Conservation (phyloP, 2,329 filamentous ascomycete species). For the Cadophora gregata region DNA sequence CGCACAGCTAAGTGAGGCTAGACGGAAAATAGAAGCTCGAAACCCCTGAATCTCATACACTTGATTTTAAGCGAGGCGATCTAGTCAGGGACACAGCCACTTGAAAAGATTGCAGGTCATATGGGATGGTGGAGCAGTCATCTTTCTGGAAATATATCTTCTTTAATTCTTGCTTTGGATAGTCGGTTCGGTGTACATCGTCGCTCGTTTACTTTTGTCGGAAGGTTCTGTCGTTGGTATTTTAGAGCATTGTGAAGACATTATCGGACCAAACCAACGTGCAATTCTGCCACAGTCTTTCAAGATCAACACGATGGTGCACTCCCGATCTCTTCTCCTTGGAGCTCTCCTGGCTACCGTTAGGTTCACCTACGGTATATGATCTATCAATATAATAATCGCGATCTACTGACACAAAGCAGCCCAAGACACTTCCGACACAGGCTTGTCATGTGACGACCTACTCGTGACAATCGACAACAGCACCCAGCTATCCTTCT, state of each 20-base stretch:
- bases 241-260: not conserved
- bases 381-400: not conserved
- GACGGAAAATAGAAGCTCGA: slow-evolving; percentile 5
- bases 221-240: not conserved
- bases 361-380: not conserved
- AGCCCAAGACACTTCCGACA: not conserved
- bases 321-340: not conserved
- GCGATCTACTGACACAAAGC: not conserved
- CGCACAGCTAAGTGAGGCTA: not conserved
- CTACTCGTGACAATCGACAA: slow-evolving; percentile 12
- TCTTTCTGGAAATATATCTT: not conserved
- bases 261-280: not conserved
- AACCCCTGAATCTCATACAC: not conserved
- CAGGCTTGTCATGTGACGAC: not conserved
- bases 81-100: not conserved
- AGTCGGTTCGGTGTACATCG: not conserved
- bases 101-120: not conserved
- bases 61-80: not conserved
- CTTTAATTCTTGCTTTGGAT: not conserved
- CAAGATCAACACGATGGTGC: not conserved
- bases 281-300: not conserved
- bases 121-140: not conserved
- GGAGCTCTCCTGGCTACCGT: not conserved
- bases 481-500: slow-evolving; percentile 19
- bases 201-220: not conserved